Evolutionary conservation across 2,329 filamentous ascomycete genomes (phyloP).

Genomic region (Hypoxylon sp.): DNA sequence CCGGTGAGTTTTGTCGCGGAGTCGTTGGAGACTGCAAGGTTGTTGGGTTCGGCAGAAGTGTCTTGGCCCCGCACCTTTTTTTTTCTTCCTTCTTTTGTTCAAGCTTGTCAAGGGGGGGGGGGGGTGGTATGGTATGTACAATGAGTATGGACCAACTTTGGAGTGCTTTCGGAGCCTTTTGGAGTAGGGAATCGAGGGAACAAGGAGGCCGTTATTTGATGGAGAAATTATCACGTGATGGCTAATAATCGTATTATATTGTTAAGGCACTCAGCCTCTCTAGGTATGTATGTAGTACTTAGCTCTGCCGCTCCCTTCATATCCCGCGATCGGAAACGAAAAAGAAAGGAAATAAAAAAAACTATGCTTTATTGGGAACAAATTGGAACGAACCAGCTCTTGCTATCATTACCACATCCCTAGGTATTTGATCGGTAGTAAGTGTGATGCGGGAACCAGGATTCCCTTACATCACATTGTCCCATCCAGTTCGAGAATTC

Average conservation of each 20-base stretch:
- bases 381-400: slow-evolving; percentile 24
- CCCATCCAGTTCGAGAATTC: slow-evolving; percentile 26
- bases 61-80: slow-evolving; percentile 42
- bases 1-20: slow-evolving; percentile 31
- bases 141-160: background rate
- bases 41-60: slow-evolving; percentile 44
- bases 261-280: slow-evolving; percentile 3
- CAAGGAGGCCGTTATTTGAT: slow-evolving; percentile 9
- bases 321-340: slow-evolving; percentile 35
- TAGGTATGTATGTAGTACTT: too few relatives aligned
- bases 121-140: slow-evolving; percentile 10
- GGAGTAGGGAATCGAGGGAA: background rate
- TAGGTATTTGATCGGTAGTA: slow-evolving; percentile 30
- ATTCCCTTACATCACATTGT: slow-evolving; percentile 35
- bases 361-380: slow-evolving; percentile 38
- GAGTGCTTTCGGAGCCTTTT: background rate
- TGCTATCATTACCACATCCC: slow-evolving; percentile 17
- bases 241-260: slow-evolving; percentile 22
- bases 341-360: slow-evolving; percentile 8
- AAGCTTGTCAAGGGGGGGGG: slow-evolving; percentile 31
- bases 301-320: slow-evolving; percentile 15
- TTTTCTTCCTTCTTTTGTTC: slow-evolving; percentile 8
- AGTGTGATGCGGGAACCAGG: slow-evolving; percentile 24
- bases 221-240: slow-evolving; percentile 33
- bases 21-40: slow-evolving; percentile 20